Base-by-base conservation (phyloP, 768 basidiomycete species). In the Astraeus odoratus region DNA sequence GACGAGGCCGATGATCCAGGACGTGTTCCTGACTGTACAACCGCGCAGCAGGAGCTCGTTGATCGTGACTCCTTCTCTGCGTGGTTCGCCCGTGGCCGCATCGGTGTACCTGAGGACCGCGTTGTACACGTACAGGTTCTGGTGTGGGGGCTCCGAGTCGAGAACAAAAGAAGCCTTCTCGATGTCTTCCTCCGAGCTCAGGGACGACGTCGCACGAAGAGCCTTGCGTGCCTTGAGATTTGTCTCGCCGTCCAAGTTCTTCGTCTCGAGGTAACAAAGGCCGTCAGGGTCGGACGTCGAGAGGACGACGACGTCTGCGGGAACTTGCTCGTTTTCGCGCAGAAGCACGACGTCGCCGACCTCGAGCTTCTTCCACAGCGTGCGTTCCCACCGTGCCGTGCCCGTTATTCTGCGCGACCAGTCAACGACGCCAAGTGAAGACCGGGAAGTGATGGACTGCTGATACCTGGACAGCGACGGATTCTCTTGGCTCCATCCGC, bases 331-430 rank as follows among this genome's bases (percentile, higher is more conserved):
- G 64, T 97, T 87, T 52, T 97, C 92, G 47, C 85, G 72, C 26
- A 98, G 71, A 7, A 97, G 69, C 24, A 98, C 89, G 18, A 97
- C 67, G 59, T 98, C 95, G n/a, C 95, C 95, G 9, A 97, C 93
- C 59, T 96, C 93, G 35, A 98, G 74, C 72, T 98, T 97, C 74
- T 98, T 97, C 95, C 95, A 98, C 1, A 98, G 69, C 12, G 95
- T 98, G 44, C 95, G 73, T 59, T 97, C 93, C 95, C 95, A 98
- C 22, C 75, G 73, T 2, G 90, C 83, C 3, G 81, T 77, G 0
- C 91, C 91, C 3, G 70, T 70, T 2, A 76, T 67, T 29, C 77
- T 79, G 39, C 79, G 79, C 38, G 68, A 71, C 77, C 82, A 92
- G 59, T 95, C 85, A n/a, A 96, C 69, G 24, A 92, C 90, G 10